Conservation (phyloP, 257 asterid genomes). For the Lycium ferocissimum region DNA sequence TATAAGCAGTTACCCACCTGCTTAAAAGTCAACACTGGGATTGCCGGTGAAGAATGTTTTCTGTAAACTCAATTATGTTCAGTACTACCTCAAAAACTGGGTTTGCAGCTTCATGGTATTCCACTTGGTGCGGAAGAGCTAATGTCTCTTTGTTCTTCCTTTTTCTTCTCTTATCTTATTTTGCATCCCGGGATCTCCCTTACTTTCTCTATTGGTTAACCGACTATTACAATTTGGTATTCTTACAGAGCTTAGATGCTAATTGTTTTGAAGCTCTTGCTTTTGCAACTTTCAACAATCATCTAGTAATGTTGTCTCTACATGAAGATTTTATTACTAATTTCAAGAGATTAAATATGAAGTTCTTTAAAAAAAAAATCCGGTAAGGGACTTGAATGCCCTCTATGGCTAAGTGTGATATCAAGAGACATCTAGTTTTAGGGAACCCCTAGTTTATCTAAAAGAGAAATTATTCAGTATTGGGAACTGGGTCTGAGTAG, state of each 20-base stretch:
- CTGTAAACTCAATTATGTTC: background rate
- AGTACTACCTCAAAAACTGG: background rate
- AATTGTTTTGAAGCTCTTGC: background rate
- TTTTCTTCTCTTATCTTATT: background rate
- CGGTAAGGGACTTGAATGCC: background rate
- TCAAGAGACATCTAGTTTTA: slow-evolving; percentile 11
- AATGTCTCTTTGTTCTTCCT: background rate
- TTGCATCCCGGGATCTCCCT: background rate
- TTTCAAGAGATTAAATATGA: background rate
- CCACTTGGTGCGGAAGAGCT: background rate
- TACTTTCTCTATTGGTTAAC: background rate
- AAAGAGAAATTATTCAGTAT: background rate
- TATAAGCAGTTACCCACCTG: background rate
- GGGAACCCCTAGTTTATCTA: background rate
- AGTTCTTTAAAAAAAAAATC: background rate
- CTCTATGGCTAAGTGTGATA: background rate
- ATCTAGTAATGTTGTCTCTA: background rate
- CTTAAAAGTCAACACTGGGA: background rate
- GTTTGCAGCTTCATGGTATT: slow-evolving; percentile 13
- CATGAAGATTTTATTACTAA: background rate
- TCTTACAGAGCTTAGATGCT: background rate
- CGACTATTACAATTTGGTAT: background rate
- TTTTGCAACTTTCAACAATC: background rate
- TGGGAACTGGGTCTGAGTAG: background rate
- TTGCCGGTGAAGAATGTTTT: background rate